A percentile compares a stretch with the other conserved stretches of the same genome.
phyloP scores from a whole-genome alignment of 2,329 filamentous ascomycete species.

The Ophiocordyceps robertsii region DNA sequence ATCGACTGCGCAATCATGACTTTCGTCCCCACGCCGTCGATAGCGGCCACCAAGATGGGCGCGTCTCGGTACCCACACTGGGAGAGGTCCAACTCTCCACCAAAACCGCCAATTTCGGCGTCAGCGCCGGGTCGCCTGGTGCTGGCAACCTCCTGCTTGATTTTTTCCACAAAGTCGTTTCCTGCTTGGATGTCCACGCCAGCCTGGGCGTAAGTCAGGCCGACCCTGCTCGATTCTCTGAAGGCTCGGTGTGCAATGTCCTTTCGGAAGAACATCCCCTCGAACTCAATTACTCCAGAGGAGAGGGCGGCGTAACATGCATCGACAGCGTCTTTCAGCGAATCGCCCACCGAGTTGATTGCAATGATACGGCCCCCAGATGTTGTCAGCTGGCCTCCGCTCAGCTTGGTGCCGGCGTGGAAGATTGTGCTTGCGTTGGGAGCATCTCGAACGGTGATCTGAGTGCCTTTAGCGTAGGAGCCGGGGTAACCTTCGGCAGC shows the following conservation, averaged over 20 bases:
- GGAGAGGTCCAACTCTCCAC: slow-evolving; percentile 50
- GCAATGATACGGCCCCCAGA: slow-evolving; percentile 88
- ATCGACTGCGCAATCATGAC: slow-evolving; percentile 89
- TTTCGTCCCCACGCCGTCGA: slow-evolving; percentile 94
- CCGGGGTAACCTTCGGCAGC: slow-evolving; percentile 86
- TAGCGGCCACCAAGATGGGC: slow-evolving; percentile 81
- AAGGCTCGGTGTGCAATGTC: slow-evolving; percentile 79
- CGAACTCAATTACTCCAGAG: slow-evolving; percentile 55
- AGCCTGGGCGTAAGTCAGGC: slow-evolving; percentile 81
- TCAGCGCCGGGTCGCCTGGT: slow-evolving; percentile 80
- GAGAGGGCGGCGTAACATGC: slow-evolving; percentile 78
- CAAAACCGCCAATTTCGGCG: slow-evolving; percentile 90
- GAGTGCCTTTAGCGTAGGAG: slow-evolving; percentile 66
- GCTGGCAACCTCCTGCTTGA: slow-evolving; percentile 78
- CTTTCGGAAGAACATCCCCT: slow-evolving; percentile 81
- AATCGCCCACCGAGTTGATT: slow-evolving; percentile 61
- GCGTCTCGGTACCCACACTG: slow-evolving; percentile 60
- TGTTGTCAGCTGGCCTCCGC: slow-evolving; percentile 52
- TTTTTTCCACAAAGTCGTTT: slow-evolving; percentile 81
- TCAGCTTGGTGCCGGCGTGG: slow-evolving; percentile 74
- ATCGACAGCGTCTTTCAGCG: slow-evolving; percentile 69
- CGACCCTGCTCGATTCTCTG: slow-evolving; percentile 30
- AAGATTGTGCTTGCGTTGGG: slow-evolving; percentile 55
- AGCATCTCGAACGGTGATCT: slow-evolving; percentile 34
- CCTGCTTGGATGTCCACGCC: slow-evolving; percentile 92